These are phyloP conservation scores for Entomortierella beljakovae DNA, from an alignment of 192 early-diverging fungal genomes.

Conservation along the genomic window DNA sequence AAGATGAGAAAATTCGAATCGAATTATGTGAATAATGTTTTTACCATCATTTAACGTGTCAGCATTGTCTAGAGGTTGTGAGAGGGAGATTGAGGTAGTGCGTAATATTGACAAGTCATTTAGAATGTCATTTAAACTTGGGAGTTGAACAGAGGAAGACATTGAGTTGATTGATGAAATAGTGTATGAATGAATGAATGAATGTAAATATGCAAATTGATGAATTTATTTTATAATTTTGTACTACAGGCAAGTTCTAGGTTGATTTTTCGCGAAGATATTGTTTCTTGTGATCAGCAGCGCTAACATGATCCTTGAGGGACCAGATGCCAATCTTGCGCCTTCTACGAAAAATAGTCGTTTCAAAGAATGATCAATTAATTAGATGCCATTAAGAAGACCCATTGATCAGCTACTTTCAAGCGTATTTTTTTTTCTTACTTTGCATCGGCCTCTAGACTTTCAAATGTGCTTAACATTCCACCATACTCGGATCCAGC, in stretches of 20 bases:
- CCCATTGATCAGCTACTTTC: too few relatives aligned
- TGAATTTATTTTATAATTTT: neutral
- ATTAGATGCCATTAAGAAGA: too few relatives aligned
- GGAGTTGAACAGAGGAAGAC: constrained; percentile 14
- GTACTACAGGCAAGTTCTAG: neutral
- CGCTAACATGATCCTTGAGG: constrained; percentile 55
- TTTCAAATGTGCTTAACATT: constrained; percentile 55
- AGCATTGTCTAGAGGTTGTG: constrained; percentile 1
- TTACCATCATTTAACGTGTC: constrained; percentile 8
- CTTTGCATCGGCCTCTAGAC: constrained; percentile 64
- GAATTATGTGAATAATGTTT: neutral
- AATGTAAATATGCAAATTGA: neutral
- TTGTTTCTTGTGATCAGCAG: constrained; percentile 67
- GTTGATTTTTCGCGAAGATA: constrained; percentile 31
- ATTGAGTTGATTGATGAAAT: constrained; percentile 4
- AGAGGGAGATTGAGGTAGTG: constrained; percentile 27
- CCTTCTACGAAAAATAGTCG: constrained; percentile 14
- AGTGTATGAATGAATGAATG: neutral
- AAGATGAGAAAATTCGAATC: neutral
- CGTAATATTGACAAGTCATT: constrained; percentile 17
- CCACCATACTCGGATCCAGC: constrained; percentile 69
- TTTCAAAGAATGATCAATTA: neutral
- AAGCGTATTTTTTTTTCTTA: constrained; percentile 24
- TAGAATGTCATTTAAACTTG: constrained; percentile 30
- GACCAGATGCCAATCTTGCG: constrained; percentile 63